These are phyloP conservation scores for Lanmaoa rubissima DNA, from an alignment of 768 basidiomycete genomes.

Conservation along the genomic window DNA sequence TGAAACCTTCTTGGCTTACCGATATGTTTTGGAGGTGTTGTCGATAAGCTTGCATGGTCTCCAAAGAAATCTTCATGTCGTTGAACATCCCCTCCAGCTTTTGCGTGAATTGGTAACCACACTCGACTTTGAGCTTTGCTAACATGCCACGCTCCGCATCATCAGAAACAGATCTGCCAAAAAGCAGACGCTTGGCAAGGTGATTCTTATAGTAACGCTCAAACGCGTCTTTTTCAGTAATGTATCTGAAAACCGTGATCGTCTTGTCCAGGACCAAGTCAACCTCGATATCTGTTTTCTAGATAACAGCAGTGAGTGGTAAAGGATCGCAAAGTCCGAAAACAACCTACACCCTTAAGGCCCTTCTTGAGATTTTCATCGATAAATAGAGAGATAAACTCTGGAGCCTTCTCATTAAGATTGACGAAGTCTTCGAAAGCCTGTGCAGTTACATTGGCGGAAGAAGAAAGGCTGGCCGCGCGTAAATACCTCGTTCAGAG, in stretches of 20 bases:
- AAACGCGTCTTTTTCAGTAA: slow-evolving; percentile 95
- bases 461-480: not conserved
- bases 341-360: slow-evolving; percentile 76
- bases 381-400: slow-evolving; percentile 95
- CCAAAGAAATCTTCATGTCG: slow-evolving; percentile 87
- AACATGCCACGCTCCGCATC: slow-evolving; percentile 98
- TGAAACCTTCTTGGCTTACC: slow-evolving; percentile 41
- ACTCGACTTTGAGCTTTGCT: slow-evolving; percentile 94
- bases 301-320: not conserved
- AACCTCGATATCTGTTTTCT: slow-evolving; percentile 96
- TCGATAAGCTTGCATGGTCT: slow-evolving; percentile 76
- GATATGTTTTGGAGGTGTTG: slow-evolving; percentile 53
- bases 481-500: slow-evolving; percentile 73
- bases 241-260: slow-evolving; percentile 91
- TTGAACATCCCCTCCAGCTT: slow-evolving; percentile 99
- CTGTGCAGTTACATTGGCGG: slow-evolving; percentile 40
- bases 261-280: slow-evolving; percentile 92
- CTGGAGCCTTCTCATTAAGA: slow-evolving; percentile 79
- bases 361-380: slow-evolving; percentile 96
- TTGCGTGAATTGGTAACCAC: slow-evolving; percentile 95
- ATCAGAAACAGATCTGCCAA: slow-evolving; percentile 87
- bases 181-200: slow-evolving; percentile 87
- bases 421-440: slow-evolving; percentile 94
- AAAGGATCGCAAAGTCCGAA: not conserved
- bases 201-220: slow-evolving; percentile 98